These are phyloP conservation scores for Sugiyamaella pinicola DNA, from an alignment of 1,139 yeast genomes.

Conservation along the genomic window DNA sequence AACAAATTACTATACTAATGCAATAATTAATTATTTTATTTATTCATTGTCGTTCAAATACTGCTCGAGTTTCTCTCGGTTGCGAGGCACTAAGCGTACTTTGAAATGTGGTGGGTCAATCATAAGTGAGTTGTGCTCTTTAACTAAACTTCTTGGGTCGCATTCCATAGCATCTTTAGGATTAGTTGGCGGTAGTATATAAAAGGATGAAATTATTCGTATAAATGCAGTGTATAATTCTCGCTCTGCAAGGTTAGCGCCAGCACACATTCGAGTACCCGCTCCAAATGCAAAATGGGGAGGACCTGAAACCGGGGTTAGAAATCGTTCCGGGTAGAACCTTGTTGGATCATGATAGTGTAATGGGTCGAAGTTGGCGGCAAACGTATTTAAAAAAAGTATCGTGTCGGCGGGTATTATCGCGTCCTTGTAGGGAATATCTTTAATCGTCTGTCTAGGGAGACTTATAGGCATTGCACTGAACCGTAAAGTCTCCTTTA, in stretches of 20 bases:
- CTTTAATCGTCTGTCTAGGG: constrained; percentile 61
- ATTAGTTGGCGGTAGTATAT: constrained; percentile 49
- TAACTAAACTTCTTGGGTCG: constrained; percentile 31
- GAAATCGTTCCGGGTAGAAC: constrained; percentile 64
- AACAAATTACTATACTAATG: not conserved
- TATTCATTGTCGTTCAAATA: not conserved
- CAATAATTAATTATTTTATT: not conserved
- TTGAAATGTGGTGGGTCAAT: constrained; percentile 36
- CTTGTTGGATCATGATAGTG: constrained; percentile 51
- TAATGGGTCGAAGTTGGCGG: constrained; percentile 65
- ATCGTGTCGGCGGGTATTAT: constrained; percentile 59
- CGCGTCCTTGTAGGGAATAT: constrained; percentile 44
- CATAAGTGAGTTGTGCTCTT: constrained; percentile 32
- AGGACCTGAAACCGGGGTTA: constrained; percentile 44
- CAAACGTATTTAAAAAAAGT: constrained; percentile 66
- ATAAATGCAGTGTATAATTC: constrained; percentile 57
- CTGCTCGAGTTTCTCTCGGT: constrained; percentile 13
- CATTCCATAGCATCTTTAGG: constrained; percentile 28
- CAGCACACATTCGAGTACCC: constrained; percentile 72
- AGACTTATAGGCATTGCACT: constrained; percentile 69
- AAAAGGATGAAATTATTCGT: constrained; percentile 46
- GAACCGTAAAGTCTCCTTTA: constrained; percentile 64
- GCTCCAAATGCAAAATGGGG: constrained; percentile 67
- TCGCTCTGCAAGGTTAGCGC: constrained; percentile 60
- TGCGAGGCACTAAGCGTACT: constrained; percentile 31